phyloP scores from a whole-genome alignment of 2,329 filamentous ascomycete species.

The Thermochaetoides dissita region DNA sequence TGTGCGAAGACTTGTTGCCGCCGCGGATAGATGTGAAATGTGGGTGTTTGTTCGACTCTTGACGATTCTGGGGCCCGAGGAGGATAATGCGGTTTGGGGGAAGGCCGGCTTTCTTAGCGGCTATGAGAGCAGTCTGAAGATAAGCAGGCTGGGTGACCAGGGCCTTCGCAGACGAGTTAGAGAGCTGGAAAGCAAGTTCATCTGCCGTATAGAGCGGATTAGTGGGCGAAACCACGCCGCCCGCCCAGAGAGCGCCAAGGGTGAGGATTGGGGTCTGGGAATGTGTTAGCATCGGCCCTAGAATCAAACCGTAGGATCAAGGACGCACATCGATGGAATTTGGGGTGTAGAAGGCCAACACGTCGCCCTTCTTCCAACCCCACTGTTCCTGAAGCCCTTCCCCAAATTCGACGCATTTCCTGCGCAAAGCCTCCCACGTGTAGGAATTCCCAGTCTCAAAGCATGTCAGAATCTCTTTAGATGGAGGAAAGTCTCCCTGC shows the following conservation, averaged over 20 bases:
- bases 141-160: slow-evolving; percentile 60
- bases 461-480: slow-evolving; percentile 63
- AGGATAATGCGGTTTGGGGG: slow-evolving; percentile 59
- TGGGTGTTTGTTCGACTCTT: slow-evolving; percentile 43
- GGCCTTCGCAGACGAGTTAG: slow-evolving; percentile 60
- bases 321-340: slow-evolving; percentile 57
- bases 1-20: slow-evolving; percentile 39
- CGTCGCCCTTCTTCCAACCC: slow-evolving; percentile 72
- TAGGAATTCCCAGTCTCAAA: slow-evolving; percentile 53
- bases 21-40: slow-evolving; percentile 63
- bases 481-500: slow-evolving; percentile 10
- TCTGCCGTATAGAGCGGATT: slow-evolving; percentile 77
- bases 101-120: slow-evolving; percentile 57
- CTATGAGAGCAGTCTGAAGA: slow-evolving; percentile 50
- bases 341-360: slow-evolving; percentile 68
- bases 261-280: slow-evolving; percentile 49
- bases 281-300: neutral
- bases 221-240: slow-evolving; percentile 67
- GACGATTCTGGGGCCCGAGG: slow-evolving; percentile 50
- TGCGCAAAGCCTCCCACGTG: slow-evolving; percentile 54
- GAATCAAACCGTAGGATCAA: neutral
- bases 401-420: slow-evolving; percentile 60
- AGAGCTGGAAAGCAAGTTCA: slow-evolving; percentile 74
- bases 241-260: slow-evolving; percentile 72
- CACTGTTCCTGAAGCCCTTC: slow-evolving; percentile 60